Conservation (phyloP, 164 flowering plant genomes). For the Tinospora cordifolia region DNA sequence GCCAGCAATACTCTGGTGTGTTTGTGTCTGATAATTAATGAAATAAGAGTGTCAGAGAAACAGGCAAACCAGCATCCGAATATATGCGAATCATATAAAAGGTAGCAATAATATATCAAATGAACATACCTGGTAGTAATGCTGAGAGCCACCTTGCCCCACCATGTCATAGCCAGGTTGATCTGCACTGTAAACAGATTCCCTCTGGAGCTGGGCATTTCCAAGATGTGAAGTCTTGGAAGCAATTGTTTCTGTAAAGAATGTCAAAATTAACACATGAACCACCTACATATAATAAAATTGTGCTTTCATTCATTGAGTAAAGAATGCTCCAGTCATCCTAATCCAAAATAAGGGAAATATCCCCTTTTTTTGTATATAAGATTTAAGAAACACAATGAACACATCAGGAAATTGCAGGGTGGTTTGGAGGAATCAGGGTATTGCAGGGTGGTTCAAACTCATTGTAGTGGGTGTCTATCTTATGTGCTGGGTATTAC, state of each 20-base stretch:
- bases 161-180: slow-evolving; percentile 26
- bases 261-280: not conserved
- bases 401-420: too few species aligned
- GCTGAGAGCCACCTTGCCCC: slow-evolving; percentile 33
- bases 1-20: slow-evolving; percentile 33
- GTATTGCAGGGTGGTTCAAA: too few species aligned
- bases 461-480: too few species aligned
- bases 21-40: slow-evolving; percentile 28
- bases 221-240: slow-evolving; percentile 26
- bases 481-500: too few species aligned
- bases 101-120: not conserved
- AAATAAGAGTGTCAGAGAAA: not conserved
- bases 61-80: not conserved
- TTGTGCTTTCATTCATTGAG: not conserved
- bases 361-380: too few species aligned
- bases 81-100: not conserved
- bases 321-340: not conserved
- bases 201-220: slow-evolving; percentile 29
- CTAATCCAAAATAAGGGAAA: too few species aligned
- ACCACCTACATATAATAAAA: not conserved
- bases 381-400: too few species aligned
- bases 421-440: too few species aligned
- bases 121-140: slow-evolving; percentile 53
- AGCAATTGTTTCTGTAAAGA: slow-evolving; percentile 42
- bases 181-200: slow-evolving; percentile 34